Evolutionary conservation across 2,329 filamentous ascomycete species (phyloP).

Genomic region (Aspergillus pseudonomiae): DNA sequence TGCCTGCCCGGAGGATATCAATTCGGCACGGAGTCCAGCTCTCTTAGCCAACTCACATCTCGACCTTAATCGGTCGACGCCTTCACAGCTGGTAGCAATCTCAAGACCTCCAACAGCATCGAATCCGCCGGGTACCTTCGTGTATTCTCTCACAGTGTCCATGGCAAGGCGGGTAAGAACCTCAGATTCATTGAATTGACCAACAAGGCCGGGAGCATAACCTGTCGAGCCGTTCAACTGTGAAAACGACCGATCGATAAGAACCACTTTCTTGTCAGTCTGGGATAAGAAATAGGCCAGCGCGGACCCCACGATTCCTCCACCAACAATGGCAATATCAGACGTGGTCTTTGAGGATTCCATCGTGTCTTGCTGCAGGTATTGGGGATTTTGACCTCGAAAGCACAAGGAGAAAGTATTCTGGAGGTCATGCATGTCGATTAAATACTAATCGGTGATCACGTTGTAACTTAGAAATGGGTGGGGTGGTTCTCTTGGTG

Average conservation of each 20-base stretch:
- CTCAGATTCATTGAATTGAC: constrained; percentile 38
- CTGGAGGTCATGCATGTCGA: neutral
- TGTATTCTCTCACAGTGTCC: constrained; percentile 34
- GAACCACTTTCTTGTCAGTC: constrained; percentile 20
- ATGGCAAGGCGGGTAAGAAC: constrained; percentile 35
- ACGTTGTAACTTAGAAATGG: neutral
- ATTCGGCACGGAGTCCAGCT: constrained; percentile 28
- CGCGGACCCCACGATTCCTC: constrained; percentile 40
- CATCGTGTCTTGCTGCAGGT: constrained; percentile 2
- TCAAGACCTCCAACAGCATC: constrained; percentile 31
- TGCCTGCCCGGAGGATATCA: constrained; percentile 28
- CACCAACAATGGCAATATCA: constrained; percentile 31
- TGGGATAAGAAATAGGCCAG: constrained; percentile 35
- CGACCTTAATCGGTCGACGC: constrained; percentile 20
- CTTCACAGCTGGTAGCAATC: constrained; percentile 25
- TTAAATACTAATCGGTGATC: neutral
- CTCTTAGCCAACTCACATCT: constrained; percentile 24
- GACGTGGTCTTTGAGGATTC: neutral
- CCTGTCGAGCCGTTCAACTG: constrained; percentile 35
- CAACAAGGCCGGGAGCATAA: constrained; percentile 39
- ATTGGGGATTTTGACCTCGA: constrained; percentile 6
- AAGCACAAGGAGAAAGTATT: neutral
- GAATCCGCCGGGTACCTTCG: constrained; percentile 31
- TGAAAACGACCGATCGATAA: constrained; percentile 32
- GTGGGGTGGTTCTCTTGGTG: neutral